Evolutionary conservation across 1,139 yeast species (phyloP), one percentile per base, ranked within the genome.

Genomic region (Diutina rugosa): DNA sequence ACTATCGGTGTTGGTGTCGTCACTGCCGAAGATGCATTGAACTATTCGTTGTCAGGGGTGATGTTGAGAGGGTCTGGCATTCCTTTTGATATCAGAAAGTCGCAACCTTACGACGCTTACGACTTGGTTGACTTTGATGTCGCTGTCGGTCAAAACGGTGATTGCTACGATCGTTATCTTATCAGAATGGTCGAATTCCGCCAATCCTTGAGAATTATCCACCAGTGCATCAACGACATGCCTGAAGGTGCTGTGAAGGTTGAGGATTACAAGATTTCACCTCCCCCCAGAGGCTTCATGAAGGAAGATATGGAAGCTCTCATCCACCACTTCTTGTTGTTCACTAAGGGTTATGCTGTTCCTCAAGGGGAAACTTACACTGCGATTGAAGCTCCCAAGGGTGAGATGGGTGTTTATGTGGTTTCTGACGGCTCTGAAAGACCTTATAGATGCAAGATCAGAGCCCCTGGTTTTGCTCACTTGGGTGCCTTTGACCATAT

Each of bases 381-480:
- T 56, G 95, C 90, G 58, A 89, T 89, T 63, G 96, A 89, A 74
- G 96, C 96, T 46, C 96, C 96, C 69, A 89, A 89, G 81, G 96
- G 96, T 67, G 96, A 89, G 73, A 87, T 89, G 95, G 96, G 87
- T 60, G 95, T 88, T 58, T 89, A 85, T 67, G 86, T 89, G 57
- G 96, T 89, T 59, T 83, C 91, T 62, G 96, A 89, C 71, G 96
- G 96, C 57, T 74, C 87, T 58, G 96, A 89, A 75, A 82, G 95
- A 72, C 96, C 96, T 49, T 89, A 89, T 76, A 82, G 91, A 74
- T 88, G 96, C 78, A 89, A 88, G 78, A 89, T 89, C 66, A 84
- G 96, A 75, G 91, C 96, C 26, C 96, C 96, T 56, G 96, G 96
- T 55, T 89, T 89, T 69, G 91, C 96, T 48, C 95, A 87, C 71